Base-by-base conservation (phyloP, 805 yeast genomes). In the Saturnispora zaruensis region DNA sequence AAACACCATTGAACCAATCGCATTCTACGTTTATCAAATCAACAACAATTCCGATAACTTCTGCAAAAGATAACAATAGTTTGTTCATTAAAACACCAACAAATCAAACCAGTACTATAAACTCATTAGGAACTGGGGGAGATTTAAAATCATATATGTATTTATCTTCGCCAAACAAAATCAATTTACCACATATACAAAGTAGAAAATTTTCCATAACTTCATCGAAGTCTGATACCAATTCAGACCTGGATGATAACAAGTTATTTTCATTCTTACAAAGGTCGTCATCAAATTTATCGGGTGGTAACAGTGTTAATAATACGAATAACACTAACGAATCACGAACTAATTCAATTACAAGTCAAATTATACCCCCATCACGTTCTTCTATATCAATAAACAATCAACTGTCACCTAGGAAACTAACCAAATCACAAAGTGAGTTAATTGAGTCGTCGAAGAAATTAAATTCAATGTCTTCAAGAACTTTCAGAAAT, bases 401-500 rank as follows among this genome's bases (percentile, higher is more conserved):
- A 36, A 36, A 16, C 11, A 36, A 36, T 36, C 21, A 18, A 28
- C 9, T 11, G 18, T 36, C 40, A 16, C 40, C 40, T 18, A 36
- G 40, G 11, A 36, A 36, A 8, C 26, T 41, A 45, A 28, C 28
- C 3, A 41, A 24, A 37, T 32, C 49, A 9, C 18, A 18, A 16
- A 9, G 30, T 25, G 24, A 38, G 23, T 18, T 18, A 13, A 30
- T 18, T 42, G 36, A 30, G 13, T 28, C 20, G 13, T 20, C 41
- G 1, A 40, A 42, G 18, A 57, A 66, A 6, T 63, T 67, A n/a
- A 57, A 52, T 11, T 64, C 66, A 7, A 59, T 66, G 66, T 56
- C 65, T 18, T 61, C 58, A 36, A 52, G 69, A 51, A 65, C 67
- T 3, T 66, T 66, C 51, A 53, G 69, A 40, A 44, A 14, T 25